Evolutionary conservation across 257 asterid species (phyloP), one percentile per base, ranked within the genome.

Genomic region (Solanum virginianum): DNA sequence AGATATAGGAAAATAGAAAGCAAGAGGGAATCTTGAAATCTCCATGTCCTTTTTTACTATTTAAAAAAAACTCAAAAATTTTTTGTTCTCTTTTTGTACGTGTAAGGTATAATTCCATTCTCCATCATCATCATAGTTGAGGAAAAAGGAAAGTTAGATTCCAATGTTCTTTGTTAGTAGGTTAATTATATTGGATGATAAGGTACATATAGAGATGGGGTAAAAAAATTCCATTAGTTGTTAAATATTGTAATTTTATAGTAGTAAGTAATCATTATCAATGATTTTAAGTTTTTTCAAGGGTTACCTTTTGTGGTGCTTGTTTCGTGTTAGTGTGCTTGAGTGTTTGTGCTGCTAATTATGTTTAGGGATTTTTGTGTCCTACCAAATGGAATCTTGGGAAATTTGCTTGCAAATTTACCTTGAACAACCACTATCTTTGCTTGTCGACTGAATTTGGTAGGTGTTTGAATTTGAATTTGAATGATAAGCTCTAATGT

Each of bases 21-120:
- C 17, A 66, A 79, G 16, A 70, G 75, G 91, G 97, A 92, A 92
- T 92, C 93, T 91, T 87, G 86, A 77, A 86, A 87, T 86, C 84
- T 84, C 89, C 41, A 85, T 77, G 83, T 86, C 24, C 18, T 81
- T 22, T 69, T 51, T 24, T n/a, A 7, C 68, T 85, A 14, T 17
- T 20, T 88, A 29, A 14, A 32, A 66, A 66, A 24, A 62, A 11
- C 12, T 62, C 2, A 49, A 49, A 55, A 55, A 5, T 6, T 6
- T 47, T 22, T 22, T 47, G 49, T 79, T 79, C 83, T 79, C 83
- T 85, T 56, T 39, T 75, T 80, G 85, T 66, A 79, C 49, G 85
- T 84, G 88, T 82, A 85, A 43, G 79, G 69, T 84, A 86, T 86
- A 85, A 88, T 84, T 87, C 87, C 84, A 53, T 53, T 79, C 82